phyloP scores from a whole-genome alignment of 768 basidiomycete species.

The Lactarius sp. region DNA sequence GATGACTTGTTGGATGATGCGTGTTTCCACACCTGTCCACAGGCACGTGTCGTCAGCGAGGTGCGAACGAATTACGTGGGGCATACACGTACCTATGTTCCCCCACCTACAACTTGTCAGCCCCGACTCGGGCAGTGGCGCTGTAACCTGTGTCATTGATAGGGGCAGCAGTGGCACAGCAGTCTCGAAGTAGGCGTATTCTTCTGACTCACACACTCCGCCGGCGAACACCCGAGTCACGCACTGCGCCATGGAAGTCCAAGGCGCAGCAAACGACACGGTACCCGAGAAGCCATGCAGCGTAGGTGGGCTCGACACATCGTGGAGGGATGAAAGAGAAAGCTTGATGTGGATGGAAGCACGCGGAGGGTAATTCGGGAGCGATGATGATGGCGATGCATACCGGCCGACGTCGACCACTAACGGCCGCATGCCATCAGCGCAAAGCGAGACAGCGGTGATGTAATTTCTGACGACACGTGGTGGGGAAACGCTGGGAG shows the following conservation, averaged over 20 bases:
- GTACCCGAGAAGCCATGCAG: conserved; percentile 60
- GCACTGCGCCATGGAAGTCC: conserved; percentile 54
- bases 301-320: conserved; percentile 48
- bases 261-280: conserved; percentile 49
- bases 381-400: conserved; percentile 34
- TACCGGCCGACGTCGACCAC: conserved; percentile 55
- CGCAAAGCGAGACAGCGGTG: conserved; percentile 47
- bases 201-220: conserved; percentile 47
- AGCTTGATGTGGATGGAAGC: conserved; percentile 55
- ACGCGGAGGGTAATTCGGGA: conserved; percentile 34
- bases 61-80: background rate
- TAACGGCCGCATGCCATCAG: conserved; percentile 66
- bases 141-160: conserved; percentile 36
- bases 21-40: conserved; percentile 44
- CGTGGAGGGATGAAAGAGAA: conserved; percentile 50
- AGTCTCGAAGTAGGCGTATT: conserved; percentile 48
- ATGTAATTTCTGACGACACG: conserved; percentile 37
- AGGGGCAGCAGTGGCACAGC: conserved; percentile 28
- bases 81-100: conserved; percentile 49
- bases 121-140: conserved; percentile 61
- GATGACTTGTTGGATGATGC: conserved; percentile 64
- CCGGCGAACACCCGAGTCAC: conserved; percentile 55
- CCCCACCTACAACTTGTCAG: conserved; percentile 67
- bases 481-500: conserved; percentile 24
- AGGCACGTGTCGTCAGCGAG: conserved; percentile 20